These are phyloP conservation scores for Bertia moriformis DNA, from an alignment of 2,329 filamentous ascomycete species.

Conservation along the genomic window DNA sequence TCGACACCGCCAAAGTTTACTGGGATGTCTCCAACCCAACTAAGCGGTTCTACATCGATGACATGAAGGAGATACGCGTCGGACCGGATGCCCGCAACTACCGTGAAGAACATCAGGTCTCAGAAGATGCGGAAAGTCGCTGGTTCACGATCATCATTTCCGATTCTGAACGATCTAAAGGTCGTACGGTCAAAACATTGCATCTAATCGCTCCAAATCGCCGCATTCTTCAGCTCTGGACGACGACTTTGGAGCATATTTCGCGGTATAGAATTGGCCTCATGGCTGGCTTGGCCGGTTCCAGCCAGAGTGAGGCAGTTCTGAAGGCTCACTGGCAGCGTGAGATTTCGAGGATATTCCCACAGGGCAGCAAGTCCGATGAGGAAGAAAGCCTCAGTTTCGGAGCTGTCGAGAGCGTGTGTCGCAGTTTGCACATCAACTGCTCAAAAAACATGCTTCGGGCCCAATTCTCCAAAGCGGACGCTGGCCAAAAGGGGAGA, in stretches of 20 bases:
- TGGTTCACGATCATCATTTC: constrained; percentile 89
- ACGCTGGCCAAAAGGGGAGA: constrained; percentile 44
- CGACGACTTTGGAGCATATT: constrained; percentile 67
- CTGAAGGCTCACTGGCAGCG: constrained; percentile 73
- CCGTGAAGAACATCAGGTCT: constrained; percentile 65
- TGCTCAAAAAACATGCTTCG: constrained; percentile 63
- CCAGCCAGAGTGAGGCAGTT: constrained; percentile 54
- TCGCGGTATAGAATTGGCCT: constrained; percentile 75
- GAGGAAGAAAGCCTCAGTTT: constrained; percentile 64
- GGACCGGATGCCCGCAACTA: constrained; percentile 79
- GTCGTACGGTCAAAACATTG: constrained; percentile 50
- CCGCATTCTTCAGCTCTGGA: constrained; percentile 65
- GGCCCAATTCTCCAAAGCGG: constrained; percentile 60
- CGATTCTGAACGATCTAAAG: constrained; percentile 63
- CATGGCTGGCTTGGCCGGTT: constrained; percentile 78
- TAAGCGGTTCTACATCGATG: constrained; percentile 86
- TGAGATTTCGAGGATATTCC: constrained; percentile 24
- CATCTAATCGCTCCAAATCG: constrained; percentile 71
- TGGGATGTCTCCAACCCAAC: constrained; percentile 70
- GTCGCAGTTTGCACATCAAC: constrained; percentile 83
- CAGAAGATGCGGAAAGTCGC: constrained; percentile 49
- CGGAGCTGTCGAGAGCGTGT: constrained; percentile 65
- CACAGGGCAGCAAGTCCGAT: constrained; percentile 16
- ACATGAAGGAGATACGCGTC: constrained; percentile 79
- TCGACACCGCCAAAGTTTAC: constrained; percentile 69